Evolutionary conservation across 2,329 filamentous ascomycete genomes (phyloP).

Genomic region (Xylaria sp.): DNA sequence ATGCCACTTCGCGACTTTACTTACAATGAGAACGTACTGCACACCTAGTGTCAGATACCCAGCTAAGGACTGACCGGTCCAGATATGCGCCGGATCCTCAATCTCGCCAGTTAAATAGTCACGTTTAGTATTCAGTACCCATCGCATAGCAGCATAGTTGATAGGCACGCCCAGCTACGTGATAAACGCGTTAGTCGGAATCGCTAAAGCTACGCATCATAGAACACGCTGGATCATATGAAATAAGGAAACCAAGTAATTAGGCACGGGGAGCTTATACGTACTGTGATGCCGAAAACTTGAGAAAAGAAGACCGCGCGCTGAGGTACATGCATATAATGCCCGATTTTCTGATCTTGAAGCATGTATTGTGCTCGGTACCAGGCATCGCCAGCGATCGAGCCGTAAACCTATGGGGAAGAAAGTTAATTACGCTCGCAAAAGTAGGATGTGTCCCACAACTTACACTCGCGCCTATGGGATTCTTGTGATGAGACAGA

Average conservation of each 20-base stretch:
- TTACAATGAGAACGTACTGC: slow-evolving; percentile 68
- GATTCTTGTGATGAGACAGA: slow-evolving; percentile 62
- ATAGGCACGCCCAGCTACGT: slow-evolving; percentile 63
- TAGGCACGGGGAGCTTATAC: not conserved
- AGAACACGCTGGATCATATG: not conserved
- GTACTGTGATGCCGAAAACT: slow-evolving; percentile 62
- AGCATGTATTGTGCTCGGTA: slow-evolving; percentile 66
- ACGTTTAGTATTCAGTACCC: slow-evolving; percentile 66
- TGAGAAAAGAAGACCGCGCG: slow-evolving; percentile 69
- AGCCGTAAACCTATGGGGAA: slow-evolving; percentile 57
- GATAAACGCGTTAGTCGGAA: not conserved
- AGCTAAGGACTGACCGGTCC: slow-evolving; percentile 66
- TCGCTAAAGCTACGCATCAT: not conserved
- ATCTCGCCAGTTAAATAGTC: slow-evolving; percentile 63
- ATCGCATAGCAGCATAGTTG: slow-evolving; percentile 69
- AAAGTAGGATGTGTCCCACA: not conserved
- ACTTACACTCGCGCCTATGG: slow-evolving; percentile 61
- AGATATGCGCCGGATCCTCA: slow-evolving; percentile 66
- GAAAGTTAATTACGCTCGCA: slow-evolving; percentile 1
- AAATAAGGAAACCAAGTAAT: not conserved
- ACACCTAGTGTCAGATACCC: slow-evolving; percentile 64
- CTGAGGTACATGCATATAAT: slow-evolving; percentile 71
- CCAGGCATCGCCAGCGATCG: slow-evolving; percentile 70
- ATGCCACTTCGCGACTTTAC: slow-evolving; percentile 26
- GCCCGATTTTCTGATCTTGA: slow-evolving; percentile 71